A percentile compares a stretch with the other conserved stretches of the same genome.
phyloP scores from a whole-genome alignment of 805 yeast genomes.

The Pichia eremophila region DNA sequence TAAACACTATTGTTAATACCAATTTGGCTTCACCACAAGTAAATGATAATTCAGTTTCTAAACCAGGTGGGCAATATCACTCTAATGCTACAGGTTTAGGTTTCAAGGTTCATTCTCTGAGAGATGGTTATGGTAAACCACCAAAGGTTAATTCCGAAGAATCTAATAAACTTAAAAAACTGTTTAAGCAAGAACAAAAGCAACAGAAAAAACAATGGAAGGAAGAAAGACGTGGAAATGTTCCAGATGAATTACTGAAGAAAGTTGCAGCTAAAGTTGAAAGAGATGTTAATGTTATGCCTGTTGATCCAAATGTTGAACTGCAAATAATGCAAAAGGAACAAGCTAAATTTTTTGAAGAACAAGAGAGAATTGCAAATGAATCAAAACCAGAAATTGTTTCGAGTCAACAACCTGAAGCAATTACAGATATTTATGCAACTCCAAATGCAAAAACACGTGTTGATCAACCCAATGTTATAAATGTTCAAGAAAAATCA shows the following conservation, averaged over 20 bases:
- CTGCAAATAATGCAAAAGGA: constrained; percentile 1
- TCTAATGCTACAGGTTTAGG: constrained; percentile 24
- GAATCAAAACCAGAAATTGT: not conserved
- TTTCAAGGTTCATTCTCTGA: constrained; percentile 23
- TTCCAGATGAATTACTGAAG: not conserved
- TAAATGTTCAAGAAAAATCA: too few relatives aligned
- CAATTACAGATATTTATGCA: not conserved
- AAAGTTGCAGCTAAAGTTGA: constrained; percentile 10
- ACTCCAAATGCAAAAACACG: not conserved
- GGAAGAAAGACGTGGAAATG: constrained; percentile 19
- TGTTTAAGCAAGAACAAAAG: constrained; percentile 18
- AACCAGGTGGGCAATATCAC: constrained; percentile 11
- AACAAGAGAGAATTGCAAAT: not conserved
- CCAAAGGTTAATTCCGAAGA: constrained; percentile 5
- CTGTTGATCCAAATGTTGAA: constrained; percentile 6
- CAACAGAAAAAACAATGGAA: constrained; percentile 16
- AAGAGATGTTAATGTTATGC: constrained; percentile 5
- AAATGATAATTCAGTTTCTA: not conserved
- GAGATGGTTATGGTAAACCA: constrained; percentile 12
- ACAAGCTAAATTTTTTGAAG: not conserved
- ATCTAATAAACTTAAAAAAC: constrained; percentile 11
- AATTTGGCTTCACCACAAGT: not conserved
- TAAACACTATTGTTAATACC: constrained; percentile 20
- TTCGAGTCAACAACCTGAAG: not conserved
- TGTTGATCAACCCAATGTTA: too few relatives aligned